These are phyloP conservation scores for Fistulifera pelliculosa DNA, from an alignment of 108 stramenopile species.

Conservation along the genomic window DNA sequence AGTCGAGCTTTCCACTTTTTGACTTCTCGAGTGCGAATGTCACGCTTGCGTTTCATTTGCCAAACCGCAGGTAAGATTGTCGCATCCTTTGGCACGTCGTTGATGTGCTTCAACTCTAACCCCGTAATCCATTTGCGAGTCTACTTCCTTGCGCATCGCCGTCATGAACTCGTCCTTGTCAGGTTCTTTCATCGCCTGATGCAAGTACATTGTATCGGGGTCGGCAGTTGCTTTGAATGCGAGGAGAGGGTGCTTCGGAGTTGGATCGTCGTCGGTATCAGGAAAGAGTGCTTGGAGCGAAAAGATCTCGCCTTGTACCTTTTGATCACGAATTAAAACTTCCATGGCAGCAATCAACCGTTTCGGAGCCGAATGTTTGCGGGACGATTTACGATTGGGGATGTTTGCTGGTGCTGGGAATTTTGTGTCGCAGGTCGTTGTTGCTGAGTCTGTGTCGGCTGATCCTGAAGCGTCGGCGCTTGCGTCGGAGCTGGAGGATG, in stretches of 20 bases:
- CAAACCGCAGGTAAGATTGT: constrained; percentile 36
- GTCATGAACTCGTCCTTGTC: constrained; percentile 16
- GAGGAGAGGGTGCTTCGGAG: background rate
- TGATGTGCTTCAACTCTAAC: constrained; percentile 12
- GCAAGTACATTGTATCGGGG: constrained; percentile 19
- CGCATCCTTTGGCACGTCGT: constrained; percentile 14
- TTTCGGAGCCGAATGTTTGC: background rate
- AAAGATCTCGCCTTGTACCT: background rate
- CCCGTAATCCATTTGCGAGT: background rate
- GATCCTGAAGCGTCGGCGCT: too few relatives aligned
- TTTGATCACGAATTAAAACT: background rate
- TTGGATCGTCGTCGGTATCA: background rate
- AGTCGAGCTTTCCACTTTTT: constrained; percentile 22
- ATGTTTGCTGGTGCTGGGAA: background rate
- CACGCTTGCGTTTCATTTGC: constrained; percentile 37
- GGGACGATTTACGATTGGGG: background rate
- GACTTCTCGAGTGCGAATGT: constrained; percentile 22
- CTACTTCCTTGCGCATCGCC: constrained; percentile 19
- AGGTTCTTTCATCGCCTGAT: constrained; percentile 16
- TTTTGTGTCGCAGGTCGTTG: background rate
- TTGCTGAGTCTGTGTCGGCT: constrained; percentile 2
- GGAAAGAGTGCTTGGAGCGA: background rate
- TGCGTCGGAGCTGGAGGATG: too few relatives aligned
- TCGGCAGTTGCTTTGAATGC: constrained; percentile 6
- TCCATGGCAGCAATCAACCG: background rate